A percentile compares a stretch with the other conserved stretches of the same genome.
Evolutionary conservation across 2,329 filamentous ascomycete species (phyloP).

Genomic region (Cordyceps tenuipes): DNA sequence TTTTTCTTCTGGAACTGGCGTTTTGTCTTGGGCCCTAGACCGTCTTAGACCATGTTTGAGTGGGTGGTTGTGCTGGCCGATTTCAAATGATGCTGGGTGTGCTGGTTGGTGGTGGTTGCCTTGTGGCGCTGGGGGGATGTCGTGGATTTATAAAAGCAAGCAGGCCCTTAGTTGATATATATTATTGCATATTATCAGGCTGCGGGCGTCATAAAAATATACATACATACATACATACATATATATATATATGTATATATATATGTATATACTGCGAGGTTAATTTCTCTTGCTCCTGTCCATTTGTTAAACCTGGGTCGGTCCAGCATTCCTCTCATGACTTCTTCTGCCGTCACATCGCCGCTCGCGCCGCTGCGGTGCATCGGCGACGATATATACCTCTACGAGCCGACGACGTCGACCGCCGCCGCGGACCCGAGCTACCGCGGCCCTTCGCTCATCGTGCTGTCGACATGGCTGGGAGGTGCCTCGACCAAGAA

Average conservation of each 20-base stretch:
- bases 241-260: no score
- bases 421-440: neutral
- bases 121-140: no score
- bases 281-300: neutral
- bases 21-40: neutral
- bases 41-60: slow-evolving; percentile 8
- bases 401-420: slow-evolving; percentile 4
- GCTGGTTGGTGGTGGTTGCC: neutral
- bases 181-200: neutral
- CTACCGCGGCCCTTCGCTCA: slow-evolving; percentile 1
- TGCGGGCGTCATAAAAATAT: neutral
- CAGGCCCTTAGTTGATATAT: neutral
- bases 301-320: neutral
- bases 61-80: neutral
- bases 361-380: slow-evolving; percentile 1
- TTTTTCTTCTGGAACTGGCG: neutral
- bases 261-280: no score
- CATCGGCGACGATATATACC: slow-evolving; percentile 9
- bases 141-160: neutral
- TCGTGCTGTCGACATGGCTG: slow-evolving; percentile 10
- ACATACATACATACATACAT: no score
- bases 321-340: neutral
- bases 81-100: no score
- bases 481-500: slow-evolving; percentile 6
- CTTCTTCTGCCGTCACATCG: neutral